Conservation (phyloP, 768 basidiomycete genomes). For the Lactarius sanguifluus region DNA sequence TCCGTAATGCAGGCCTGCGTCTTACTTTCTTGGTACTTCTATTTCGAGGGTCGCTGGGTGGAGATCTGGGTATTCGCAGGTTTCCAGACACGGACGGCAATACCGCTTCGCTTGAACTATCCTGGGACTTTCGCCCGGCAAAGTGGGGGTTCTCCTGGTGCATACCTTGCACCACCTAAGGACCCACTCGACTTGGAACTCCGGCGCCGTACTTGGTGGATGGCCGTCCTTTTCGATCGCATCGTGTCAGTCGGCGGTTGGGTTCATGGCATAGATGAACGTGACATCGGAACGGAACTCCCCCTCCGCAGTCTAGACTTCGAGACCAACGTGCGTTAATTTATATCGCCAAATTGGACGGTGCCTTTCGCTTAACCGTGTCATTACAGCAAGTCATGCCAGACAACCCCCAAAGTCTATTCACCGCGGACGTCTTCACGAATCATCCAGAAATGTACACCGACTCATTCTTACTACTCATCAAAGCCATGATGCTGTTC, state of each 20-base stretch:
- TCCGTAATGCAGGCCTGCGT: conserved; percentile 85
- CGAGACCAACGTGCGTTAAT: conserved; percentile 59
- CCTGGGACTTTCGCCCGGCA: conserved; percentile 79
- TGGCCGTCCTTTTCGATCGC: conserved; percentile 84
- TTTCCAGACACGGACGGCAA: conserved; percentile 78
- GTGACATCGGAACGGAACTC: conserved; percentile 81
- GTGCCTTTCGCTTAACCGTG: conserved; percentile 23
- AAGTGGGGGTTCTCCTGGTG: conserved; percentile 65
- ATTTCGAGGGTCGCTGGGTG: conserved; percentile 86
- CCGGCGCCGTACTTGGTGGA: conserved; percentile 86
- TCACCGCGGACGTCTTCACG: conserved; percentile 61
- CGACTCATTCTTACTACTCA: conserved; percentile 76
- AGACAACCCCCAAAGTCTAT: conserved; percentile 75
- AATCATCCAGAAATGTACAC: conserved; percentile 75
- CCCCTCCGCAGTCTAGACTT: conserved; percentile 76
- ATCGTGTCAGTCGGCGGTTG: conserved; percentile 71
- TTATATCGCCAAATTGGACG: conserved; percentile 8
- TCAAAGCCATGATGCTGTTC: conserved; percentile 84
- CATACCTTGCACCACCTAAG: conserved; percentile 78
- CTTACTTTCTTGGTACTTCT: conserved; percentile 87
- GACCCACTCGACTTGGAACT: conserved; percentile 74
- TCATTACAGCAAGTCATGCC: conserved; percentile 52
- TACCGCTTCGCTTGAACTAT: conserved; percentile 81
- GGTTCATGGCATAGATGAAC: conserved; percentile 82
- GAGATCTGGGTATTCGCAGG: conserved; percentile 91